phyloP scores from a whole-genome alignment of 176 grass and related monocot species.

The Ananas comosus region DNA sequence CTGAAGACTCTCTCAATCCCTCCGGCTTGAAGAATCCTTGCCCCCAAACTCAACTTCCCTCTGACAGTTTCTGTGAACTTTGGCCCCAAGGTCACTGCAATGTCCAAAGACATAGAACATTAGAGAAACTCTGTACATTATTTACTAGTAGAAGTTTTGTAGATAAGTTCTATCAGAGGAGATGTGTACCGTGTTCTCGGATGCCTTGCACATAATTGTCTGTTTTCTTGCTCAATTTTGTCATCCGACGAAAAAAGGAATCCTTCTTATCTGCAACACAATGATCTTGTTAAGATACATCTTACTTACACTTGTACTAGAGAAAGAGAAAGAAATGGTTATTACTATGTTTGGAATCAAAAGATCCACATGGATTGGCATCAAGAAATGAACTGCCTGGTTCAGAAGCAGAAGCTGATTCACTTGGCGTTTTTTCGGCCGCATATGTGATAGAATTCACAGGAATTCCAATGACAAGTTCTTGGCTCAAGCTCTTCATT shows the following conservation, averaged over 20 bases:
- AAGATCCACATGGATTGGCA: background rate
- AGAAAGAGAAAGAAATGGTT: background rate
- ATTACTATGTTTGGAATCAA: background rate
- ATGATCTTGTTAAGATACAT: background rate
- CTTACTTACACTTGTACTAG: background rate
- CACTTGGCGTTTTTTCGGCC: background rate
- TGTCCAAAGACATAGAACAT: background rate
- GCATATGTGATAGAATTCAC: background rate
- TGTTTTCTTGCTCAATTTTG: slow-evolving; percentile 18
- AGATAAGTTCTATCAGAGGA: background rate
- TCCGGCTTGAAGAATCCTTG: slow-evolving; percentile 18
- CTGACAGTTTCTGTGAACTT: slow-evolving; percentile 23
- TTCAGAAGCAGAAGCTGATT: background rate
- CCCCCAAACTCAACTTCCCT: slow-evolving; percentile 15
- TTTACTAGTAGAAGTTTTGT: background rate
- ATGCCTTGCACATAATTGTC: slow-evolving; percentile 14
- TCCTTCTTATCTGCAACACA: slow-evolving; percentile 3
- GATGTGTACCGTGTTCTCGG: slow-evolving; percentile 16
- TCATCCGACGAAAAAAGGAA: slow-evolving; percentile 7
- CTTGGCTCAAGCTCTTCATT: background rate
- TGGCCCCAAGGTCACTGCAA: slow-evolving; percentile 13
- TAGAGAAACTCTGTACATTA: background rate
- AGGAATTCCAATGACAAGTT: background rate
- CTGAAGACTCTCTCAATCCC: slow-evolving; percentile 14
- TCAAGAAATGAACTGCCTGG: background rate